Conservation (phyloP, 805 yeast genomes). For the Metschnikowia henanensis region DNA sequence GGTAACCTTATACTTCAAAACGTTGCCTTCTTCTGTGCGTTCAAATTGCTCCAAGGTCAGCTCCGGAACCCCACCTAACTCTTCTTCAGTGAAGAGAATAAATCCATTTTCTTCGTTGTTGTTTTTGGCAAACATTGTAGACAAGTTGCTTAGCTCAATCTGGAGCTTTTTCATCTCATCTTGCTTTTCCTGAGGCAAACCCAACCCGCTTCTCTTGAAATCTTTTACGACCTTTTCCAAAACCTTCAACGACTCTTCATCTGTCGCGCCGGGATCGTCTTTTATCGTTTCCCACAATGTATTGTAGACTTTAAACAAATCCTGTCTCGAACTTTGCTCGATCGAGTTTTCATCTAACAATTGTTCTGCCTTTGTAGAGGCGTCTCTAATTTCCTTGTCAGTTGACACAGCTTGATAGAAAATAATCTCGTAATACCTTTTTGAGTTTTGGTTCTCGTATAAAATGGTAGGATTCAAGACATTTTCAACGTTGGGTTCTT, state of each 20-base stretch:
- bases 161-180: conserved; percentile 56
- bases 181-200: conserved; percentile 53
- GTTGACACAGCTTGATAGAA: conserved; percentile 74
- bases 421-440: conserved; percentile 49
- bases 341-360: conserved; percentile 52
- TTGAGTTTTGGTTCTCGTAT: conserved; percentile 48
- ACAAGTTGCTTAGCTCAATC: conserved; percentile 53
- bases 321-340: conserved; percentile 44
- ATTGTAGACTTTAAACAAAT: conserved; percentile 61
- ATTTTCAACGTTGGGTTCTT: conserved; percentile 53
- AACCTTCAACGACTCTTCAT: conserved; percentile 55
- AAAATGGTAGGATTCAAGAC: conserved; percentile 56
- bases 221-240: conserved; percentile 55
- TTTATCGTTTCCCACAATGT: conserved; percentile 43
- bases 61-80: conserved; percentile 72
- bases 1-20: conserved; percentile 56
- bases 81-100: conserved; percentile 57
- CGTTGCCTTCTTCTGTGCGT: conserved; percentile 41
- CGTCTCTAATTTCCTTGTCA: conserved; percentile 62
- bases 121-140: conserved; percentile 60
- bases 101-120: conserved; percentile 70
- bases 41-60: conserved; percentile 59
- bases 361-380: conserved; percentile 63
- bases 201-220: conserved; percentile 68
- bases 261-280: conserved; percentile 21